Evolutionary conservation across 2,329 filamentous ascomycete genomes (phyloP), one percentile per base, ranked within the genome.

Genomic region (Cephalotrichum gorgonifer): DNA sequence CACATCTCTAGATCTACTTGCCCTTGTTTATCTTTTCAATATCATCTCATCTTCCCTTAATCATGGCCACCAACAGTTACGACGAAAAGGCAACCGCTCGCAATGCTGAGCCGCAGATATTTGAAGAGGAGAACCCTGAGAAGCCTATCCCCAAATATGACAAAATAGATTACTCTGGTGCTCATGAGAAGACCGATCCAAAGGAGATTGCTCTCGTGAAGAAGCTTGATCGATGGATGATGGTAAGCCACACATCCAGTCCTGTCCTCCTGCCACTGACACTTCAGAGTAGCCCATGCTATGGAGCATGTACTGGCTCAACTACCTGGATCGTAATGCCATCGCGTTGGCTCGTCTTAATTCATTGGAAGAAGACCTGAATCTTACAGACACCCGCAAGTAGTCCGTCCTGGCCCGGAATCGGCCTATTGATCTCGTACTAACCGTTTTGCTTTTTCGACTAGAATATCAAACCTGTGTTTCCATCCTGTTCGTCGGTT

Each of bases 391-490:
- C 6, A 79, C 74, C 2, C 73, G 27, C 12, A 30, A 6, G 27
- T 30, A 12, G 12, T 6, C 27, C 27, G 27, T n/a, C n/a, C n/a
- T n/a, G n/a, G n/a, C n/a, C n/a, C n/a, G n/a, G n/a, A n/a, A n/a
- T n/a, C n/a, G n/a, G n/a, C n/a, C n/a, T n/a, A n/a, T n/a, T n/a
- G n/a, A n/a, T n/a, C n/a, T n/a, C n/a, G n/a, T n/a, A n/a, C n/a
- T n/a, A n/a, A n/a, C n/a, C n/a, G n/a, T n/a, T n/a, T n/a, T n/a
- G n/a, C n/a, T n/a, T n/a, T n/a, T n/a, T n/a, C n/a, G n/a, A n/a
- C n/a, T n/a, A 30, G 27, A 81, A 44, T 80, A 75, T 56, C 79
- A 75, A 43, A 64, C 64, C 1, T 59, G 65, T 0, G 64, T 69
- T 11, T 68, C 64, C 5, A 66, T 59, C 41, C 52, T 67, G 25